phyloP scores from a whole-genome alignment of 2,329 filamentous ascomycete genomes.

The Penicillium griseofulvum region DNA sequence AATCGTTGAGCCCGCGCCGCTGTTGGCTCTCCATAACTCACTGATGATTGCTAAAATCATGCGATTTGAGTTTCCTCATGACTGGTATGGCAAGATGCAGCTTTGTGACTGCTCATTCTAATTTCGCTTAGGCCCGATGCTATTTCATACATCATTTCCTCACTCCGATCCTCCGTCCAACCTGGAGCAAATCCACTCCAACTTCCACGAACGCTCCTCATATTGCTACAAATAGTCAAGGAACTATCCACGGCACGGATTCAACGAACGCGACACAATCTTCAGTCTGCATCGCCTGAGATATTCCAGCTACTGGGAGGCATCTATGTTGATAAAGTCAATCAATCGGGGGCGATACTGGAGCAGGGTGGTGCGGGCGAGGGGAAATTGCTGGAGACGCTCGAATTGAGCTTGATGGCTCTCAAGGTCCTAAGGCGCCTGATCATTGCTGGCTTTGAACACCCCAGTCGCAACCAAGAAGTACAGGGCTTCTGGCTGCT shows the following conservation, averaged over 20 bases:
- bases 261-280: constrained; percentile 67
- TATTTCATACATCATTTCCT: constrained; percentile 55
- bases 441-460: constrained; percentile 76
- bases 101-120: constrained; percentile 5
- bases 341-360: constrained; percentile 65
- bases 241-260: constrained; percentile 81
- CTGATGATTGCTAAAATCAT: constrained; percentile 84
- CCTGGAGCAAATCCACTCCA: constrained; percentile 60
- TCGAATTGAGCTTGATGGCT: constrained; percentile 73
- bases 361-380: constrained; percentile 58
- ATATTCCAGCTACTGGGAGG: constrained; percentile 75
- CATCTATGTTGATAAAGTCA: constrained; percentile 73
- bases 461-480: constrained; percentile 73
- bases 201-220: constrained; percentile 69
- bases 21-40: constrained; percentile 82
- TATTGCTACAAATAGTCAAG: constrained; percentile 84
- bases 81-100: constrained; percentile 59
- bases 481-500: constrained; percentile 78
- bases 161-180: constrained; percentile 58
- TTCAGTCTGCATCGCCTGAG: constrained; percentile 78
- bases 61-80: constrained; percentile 80
- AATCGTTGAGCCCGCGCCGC: constrained; percentile 70
- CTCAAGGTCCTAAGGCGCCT: constrained; percentile 80
- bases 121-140: constrained; percentile 44
- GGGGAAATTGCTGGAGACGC: constrained; percentile 58